These are phyloP conservation scores for Leishmania tropica DNA, from an alignment of 208 protist species.

Conservation along the genomic window DNA sequence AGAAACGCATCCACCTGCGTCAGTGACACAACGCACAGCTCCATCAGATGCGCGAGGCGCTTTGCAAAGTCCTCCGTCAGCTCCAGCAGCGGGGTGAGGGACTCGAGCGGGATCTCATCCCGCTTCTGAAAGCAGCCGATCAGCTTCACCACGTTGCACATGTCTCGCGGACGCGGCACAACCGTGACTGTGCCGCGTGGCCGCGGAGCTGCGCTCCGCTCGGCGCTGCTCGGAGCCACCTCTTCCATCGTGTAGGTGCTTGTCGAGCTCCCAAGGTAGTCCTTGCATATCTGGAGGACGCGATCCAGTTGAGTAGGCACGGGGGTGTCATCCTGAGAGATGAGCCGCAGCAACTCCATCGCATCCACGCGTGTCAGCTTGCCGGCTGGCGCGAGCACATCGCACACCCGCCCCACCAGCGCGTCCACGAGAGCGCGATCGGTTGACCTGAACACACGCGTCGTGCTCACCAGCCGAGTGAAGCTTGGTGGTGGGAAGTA, in stretches of 20 bases:
- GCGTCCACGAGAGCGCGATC: conserved; percentile 62
- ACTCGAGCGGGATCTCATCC: conserved; percentile 57
- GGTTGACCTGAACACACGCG: conserved; percentile 44
- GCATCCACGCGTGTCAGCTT: conserved; percentile 33
- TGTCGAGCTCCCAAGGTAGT: conserved; percentile 8
- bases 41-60: conserved; percentile 41
- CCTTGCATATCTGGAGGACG: conserved; percentile 23
- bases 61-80: conserved; percentile 65
- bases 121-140: conserved; percentile 44
- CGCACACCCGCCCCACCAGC: conserved; percentile 43
- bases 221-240: background rate
- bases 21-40: conserved; percentile 55
- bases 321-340: conserved; percentile 24
- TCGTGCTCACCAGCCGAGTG: conserved; percentile 62
- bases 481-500: conserved; percentile 71
- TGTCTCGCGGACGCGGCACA: conserved; percentile 57
- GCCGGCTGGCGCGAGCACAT: conserved; percentile 24
- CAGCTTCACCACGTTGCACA: conserved; percentile 48
- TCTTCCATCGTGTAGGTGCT: background rate
- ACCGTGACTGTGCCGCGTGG: conserved; percentile 17
- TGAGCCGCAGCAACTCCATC: conserved; percentile 30
- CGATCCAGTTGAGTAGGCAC: conserved; percentile 21
- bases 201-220: background rate
- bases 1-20: conserved; percentile 53
- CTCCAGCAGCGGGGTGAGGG: conserved; percentile 46